Conservation (phyloP, 768 basidiomycete species). For the Glaciozyma martinii region DNA sequence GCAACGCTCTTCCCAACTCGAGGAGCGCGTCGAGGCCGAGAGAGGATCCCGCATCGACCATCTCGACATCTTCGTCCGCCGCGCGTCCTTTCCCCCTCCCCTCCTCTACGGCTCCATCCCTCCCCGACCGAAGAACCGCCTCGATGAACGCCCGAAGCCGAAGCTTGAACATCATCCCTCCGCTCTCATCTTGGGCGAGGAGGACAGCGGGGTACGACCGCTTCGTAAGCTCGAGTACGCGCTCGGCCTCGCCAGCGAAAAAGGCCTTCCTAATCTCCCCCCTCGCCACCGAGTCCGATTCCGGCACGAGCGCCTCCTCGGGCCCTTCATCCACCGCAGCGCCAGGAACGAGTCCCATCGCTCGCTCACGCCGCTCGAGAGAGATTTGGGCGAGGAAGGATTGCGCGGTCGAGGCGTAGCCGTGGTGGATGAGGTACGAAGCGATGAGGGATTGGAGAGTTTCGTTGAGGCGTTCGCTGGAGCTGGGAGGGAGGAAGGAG, state of each 20-base stretch:
- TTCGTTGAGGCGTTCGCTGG: constrained; percentile 45
- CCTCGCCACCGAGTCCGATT: constrained; percentile 47
- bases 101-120: not conserved
- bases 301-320: not conserved
- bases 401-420: constrained; percentile 62
- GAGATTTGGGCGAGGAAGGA: constrained; percentile 53
- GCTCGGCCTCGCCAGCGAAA: constrained; percentile 60
- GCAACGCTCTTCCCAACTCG: constrained; percentile 61
- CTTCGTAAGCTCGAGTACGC: constrained; percentile 52
- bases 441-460: constrained; percentile 65
- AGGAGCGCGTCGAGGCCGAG: constrained; percentile 58
- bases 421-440: constrained; percentile 74
- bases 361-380: constrained; percentile 17
- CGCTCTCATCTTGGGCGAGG: constrained; percentile 49
- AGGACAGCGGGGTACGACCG: constrained; percentile 57
- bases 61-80: constrained; percentile 29
- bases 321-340: not conserved
- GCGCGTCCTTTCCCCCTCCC: constrained; percentile 9
- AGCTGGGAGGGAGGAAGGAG: not conserved
- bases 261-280: constrained; percentile 65
- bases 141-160: constrained; percentile 80
- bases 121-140: constrained; percentile 48
- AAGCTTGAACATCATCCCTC: constrained; percentile 68
- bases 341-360: not conserved
- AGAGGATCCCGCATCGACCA: constrained; percentile 18